phyloP scores from a whole-genome alignment of 148 eudicot genomes.

The Mesembryanthemum crystallinum region DNA sequence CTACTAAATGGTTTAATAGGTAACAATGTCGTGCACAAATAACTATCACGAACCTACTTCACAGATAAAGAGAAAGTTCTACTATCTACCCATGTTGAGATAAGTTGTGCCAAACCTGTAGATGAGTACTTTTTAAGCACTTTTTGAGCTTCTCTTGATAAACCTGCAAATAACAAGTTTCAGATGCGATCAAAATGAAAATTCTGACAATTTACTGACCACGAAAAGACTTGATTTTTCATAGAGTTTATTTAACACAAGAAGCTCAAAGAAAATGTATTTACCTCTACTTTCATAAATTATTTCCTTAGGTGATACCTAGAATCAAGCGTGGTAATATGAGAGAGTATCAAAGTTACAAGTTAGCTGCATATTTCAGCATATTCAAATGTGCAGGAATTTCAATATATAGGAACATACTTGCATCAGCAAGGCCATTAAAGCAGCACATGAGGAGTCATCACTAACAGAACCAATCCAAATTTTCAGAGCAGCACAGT shows the following conservation, averaged over 20 bases:
- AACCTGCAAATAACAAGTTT: conserved; percentile 36
- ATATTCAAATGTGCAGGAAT: conserved; percentile 8
- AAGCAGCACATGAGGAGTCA: conserved; percentile 86
- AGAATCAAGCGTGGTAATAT: conserved; percentile 13
- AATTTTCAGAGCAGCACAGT: conserved; percentile 85
- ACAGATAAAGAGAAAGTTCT: background rate
- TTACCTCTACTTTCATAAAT: conserved; percentile 74
- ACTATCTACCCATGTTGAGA: background rate
- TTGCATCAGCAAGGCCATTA: conserved; percentile 95
- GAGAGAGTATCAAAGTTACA: conserved; percentile 10
- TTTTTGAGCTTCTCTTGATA: conserved; percentile 85
- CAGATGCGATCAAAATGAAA: background rate
- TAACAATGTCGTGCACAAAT: background rate
- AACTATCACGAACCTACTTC: background rate
- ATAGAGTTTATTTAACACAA: background rate
- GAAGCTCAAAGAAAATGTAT: conserved; percentile 6
- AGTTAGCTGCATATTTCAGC: background rate
- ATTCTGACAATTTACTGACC: background rate
- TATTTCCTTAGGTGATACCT: conserved; percentile 96
- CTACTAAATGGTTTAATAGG: background rate
- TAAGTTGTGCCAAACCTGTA: conserved; percentile 44
- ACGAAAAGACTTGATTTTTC: background rate
- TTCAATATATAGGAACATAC: conserved; percentile 39
- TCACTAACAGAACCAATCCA: conserved; percentile 91
- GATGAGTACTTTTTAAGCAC: conserved; percentile 75